Percentiles rank a stretch among this genome's conserved stretches.
Conservation (phyloP, 306 rosid genomes). For the Gastrolobium bilobum region DNA sequence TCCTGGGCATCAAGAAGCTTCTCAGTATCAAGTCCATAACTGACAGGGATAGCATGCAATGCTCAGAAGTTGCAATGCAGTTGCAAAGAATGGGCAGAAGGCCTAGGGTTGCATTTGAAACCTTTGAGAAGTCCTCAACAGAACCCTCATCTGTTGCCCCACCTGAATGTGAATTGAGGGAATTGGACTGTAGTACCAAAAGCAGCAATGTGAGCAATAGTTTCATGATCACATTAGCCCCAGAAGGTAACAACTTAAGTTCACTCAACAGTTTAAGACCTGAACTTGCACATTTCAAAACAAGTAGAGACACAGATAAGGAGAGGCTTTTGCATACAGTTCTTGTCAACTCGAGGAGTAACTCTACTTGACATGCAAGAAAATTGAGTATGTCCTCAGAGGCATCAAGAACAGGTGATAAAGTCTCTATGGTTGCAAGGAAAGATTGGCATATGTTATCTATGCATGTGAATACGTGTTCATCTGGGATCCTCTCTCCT, state of each 20-base stretch:
- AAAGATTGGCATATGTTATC: slow-evolving; percentile 73
- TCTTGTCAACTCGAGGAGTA: slow-evolving; percentile 70
- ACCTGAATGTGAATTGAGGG: slow-evolving; percentile 52
- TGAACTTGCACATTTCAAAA: slow-evolving; percentile 72
- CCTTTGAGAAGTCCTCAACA: slow-evolving; percentile 64
- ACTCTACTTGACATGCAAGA: slow-evolving; percentile 77
- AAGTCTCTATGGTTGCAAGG: slow-evolving; percentile 65
- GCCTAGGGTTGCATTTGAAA: slow-evolving; percentile 77
- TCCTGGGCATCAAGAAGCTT: slow-evolving; percentile 72
- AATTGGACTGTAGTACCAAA: slow-evolving; percentile 69
- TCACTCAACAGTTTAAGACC: slow-evolving; percentile 77
- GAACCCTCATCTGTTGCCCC: slow-evolving; percentile 53
- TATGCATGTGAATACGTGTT: slow-evolving; percentile 63
- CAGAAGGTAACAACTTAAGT: slow-evolving; percentile 60
- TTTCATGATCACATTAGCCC: slow-evolving; percentile 62
- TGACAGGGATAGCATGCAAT: slow-evolving; percentile 74
- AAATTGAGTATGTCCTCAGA: slow-evolving; percentile 69
- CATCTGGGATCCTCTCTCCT: slow-evolving; percentile 58
- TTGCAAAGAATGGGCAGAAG: slow-evolving; percentile 87
- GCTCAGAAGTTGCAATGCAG: slow-evolving; percentile 68
- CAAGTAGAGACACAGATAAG: slow-evolving; percentile 58
- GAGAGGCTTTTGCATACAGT: slow-evolving; percentile 63
- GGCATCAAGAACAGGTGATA: slow-evolving; percentile 64
- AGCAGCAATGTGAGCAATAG: slow-evolving; percentile 77
- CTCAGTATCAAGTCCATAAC: slow-evolving; percentile 76